phyloP scores from a whole-genome alignment of 345 rosid genomes.

The Aurinia saxatilis region DNA sequence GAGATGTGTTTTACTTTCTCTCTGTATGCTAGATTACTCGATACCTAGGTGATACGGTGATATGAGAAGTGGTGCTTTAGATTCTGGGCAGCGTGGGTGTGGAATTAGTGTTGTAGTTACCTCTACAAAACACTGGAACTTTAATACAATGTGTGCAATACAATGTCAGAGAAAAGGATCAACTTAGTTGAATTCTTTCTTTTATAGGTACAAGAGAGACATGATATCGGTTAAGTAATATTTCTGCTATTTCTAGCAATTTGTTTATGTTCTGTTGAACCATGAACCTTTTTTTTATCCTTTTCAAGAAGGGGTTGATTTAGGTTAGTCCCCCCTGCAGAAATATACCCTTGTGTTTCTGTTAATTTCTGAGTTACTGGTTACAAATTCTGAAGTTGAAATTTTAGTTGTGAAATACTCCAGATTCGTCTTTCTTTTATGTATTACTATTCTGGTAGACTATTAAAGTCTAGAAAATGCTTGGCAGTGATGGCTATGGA shows the following conservation, averaged over 20 bases:
- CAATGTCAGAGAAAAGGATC: background rate
- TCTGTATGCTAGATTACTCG: background rate
- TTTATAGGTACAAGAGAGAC: background rate
- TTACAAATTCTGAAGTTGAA: background rate
- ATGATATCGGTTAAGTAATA: background rate
- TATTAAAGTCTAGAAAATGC: slow-evolving; percentile 7
- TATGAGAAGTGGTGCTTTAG: background rate
- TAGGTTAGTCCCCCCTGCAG: background rate
- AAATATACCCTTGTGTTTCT: background rate
- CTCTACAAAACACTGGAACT: background rate
- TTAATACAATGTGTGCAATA: background rate
- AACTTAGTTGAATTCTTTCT: background rate
- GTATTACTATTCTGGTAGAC: background rate
- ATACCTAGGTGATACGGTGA: background rate
- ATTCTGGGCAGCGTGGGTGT: background rate
- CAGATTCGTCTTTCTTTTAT: background rate
- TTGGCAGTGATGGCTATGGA: slow-evolving; percentile 50
- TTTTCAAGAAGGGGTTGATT: background rate
- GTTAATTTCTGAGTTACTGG: background rate
- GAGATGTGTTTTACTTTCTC: slow-evolving; percentile 1
- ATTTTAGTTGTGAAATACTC: background rate
- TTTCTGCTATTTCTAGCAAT: background rate
- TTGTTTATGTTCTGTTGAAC: background rate
- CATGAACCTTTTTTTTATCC: background rate
- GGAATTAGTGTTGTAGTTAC: background rate